Conservation (phyloP, 176 grass and related monocot genomes). For the Carex scoparia region DNA sequence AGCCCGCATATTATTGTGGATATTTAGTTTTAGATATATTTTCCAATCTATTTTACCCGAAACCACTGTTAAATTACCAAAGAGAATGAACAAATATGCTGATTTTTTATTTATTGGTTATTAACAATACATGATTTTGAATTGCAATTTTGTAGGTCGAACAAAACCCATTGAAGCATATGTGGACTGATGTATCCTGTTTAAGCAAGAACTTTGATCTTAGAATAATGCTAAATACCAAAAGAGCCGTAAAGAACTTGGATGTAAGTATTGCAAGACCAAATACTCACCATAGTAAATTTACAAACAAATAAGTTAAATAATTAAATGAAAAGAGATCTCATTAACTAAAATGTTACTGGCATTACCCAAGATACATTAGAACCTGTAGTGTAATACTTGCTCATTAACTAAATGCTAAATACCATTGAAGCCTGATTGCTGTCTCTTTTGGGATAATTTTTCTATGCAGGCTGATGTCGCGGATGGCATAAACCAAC, state of each 20-base stretch:
- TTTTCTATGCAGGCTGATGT: slow-evolving; percentile 44
- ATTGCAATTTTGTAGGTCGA: slow-evolving; percentile 44
- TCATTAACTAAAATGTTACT: no score
- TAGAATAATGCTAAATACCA: slow-evolving; percentile 55
- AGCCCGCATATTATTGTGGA: background rate
- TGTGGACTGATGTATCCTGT: slow-evolving; percentile 77
- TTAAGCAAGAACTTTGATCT: slow-evolving; percentile 55
- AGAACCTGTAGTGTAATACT: background rate
- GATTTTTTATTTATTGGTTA: background rate
- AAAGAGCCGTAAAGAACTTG: slow-evolving; percentile 41
- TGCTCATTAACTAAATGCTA: background rate
- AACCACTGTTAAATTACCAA: background rate
- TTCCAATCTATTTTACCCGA: background rate
- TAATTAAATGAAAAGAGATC: no score
- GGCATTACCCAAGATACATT: background rate
- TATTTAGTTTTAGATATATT: slow-evolving; percentile 16
- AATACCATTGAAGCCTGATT: background rate
- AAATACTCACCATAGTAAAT: background rate
- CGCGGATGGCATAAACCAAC: slow-evolving; percentile 32
- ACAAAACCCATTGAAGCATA: slow-evolving; percentile 42
- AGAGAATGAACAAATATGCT: background rate
- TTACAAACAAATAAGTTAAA: background rate
- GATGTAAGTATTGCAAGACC: slow-evolving; percentile 36
- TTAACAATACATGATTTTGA: background rate
- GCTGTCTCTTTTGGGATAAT: background rate